These are phyloP conservation scores for Cinchona pubescens DNA, from an alignment of 257 asterid genomes.

Conservation along the genomic window DNA sequence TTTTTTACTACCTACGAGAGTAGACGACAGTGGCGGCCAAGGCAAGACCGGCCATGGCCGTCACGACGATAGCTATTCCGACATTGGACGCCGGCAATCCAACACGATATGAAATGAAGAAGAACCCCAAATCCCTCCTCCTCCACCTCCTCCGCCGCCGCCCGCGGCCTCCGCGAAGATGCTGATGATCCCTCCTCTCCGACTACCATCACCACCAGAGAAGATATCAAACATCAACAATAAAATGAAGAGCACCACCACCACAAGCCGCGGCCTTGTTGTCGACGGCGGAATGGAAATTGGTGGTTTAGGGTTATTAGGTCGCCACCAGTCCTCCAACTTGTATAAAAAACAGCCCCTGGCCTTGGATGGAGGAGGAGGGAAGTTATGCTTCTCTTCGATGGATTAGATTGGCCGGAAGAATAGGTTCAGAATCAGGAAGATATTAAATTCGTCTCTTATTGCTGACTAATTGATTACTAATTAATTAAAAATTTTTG, in stretches of 20 bases:
- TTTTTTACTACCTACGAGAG: constrained; percentile 51
- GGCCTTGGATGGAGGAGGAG: too few relatives aligned
- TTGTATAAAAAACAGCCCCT: too few relatives aligned
- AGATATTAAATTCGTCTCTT: too few relatives aligned
- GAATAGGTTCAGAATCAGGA: too few relatives aligned
- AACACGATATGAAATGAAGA: constrained; percentile 14
- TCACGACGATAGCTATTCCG: constrained; percentile 62
- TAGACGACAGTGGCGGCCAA: constrained; percentile 66
- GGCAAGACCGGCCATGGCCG: constrained; percentile 79
- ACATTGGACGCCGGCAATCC: constrained; percentile 46
- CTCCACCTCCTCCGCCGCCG: constrained; percentile 36
- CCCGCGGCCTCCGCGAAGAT: constrained; percentile 47
- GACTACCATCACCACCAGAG: constrained; percentile 55
- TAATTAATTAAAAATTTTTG: too few relatives aligned
- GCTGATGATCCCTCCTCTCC: constrained; percentile 36
- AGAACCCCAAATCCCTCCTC: constrained; percentile 24
- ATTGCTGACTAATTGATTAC: too few relatives aligned
- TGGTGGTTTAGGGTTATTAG: background rate
- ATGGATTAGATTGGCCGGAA: too few relatives aligned
- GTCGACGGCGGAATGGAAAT: constrained; percentile 5
- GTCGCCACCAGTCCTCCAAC: constrained; percentile 19
- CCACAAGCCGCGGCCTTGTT: constrained; percentile 26
- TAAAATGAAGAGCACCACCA: constrained; percentile 7
- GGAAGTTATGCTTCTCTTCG: too few relatives aligned
- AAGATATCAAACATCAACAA: constrained; percentile 51